phyloP scores from a whole-genome alignment of 1,284 basidiomycete species.

The Ceratobasidium sp. region DNA sequence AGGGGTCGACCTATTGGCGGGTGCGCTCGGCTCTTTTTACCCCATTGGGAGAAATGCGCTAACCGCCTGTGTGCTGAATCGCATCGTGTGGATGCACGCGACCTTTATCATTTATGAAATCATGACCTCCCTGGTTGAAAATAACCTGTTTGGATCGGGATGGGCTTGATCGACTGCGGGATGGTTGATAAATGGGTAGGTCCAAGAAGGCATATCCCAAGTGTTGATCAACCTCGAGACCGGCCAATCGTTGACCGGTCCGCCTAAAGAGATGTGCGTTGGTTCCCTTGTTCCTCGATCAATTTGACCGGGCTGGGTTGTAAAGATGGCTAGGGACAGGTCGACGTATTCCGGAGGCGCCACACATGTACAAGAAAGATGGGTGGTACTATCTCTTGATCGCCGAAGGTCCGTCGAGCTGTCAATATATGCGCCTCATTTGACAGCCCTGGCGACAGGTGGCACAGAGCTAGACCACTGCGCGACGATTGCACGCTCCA shows the following conservation, averaged over 20 bases:
- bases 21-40: constrained; percentile 1
- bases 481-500: constrained; percentile 39
- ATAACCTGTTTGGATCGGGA: not conserved
- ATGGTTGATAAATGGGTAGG: not conserved
- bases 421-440: not conserved
- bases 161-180: not conserved
- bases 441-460: constrained; percentile 1
- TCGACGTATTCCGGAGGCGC: constrained; percentile 40
- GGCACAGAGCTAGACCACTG: constrained; percentile 40
- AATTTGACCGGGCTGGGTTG: not conserved
- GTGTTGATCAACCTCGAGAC: constrained; percentile 37
- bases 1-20: constrained; percentile 36
- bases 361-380: constrained; percentile 39
- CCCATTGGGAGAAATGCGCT: not conserved
- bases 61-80: not conserved
- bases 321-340: constrained; percentile 37
- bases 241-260: constrained; percentile 28
- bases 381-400: constrained; percentile 40
- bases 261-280: constrained; percentile 18
- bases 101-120: not conserved
- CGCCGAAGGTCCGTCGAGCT: constrained; percentile 25
- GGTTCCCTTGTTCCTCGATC: not conserved
- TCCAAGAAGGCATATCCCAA: constrained; percentile 33
- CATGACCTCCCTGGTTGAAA: not conserved
- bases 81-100: not conserved